Percentiles rank a stretch among this genome's conserved stretches.
phyloP scores from a whole-genome alignment of 2,329 filamentous ascomycete species.

The Claviceps sorghi region DNA sequence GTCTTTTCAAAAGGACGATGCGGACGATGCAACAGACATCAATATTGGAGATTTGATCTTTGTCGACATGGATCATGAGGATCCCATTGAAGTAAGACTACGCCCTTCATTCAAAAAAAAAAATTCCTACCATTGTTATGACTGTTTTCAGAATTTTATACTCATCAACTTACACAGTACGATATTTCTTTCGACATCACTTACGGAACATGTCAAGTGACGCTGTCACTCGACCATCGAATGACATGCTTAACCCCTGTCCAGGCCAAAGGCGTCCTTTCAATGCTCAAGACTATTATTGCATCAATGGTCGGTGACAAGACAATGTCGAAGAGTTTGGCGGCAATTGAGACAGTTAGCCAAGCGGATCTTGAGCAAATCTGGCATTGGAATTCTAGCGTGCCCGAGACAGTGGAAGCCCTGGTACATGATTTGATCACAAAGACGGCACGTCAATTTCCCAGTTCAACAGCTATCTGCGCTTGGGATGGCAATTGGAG shows the following conservation, averaged over 20 bases:
- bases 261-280: constrained; percentile 1
- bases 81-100: constrained; percentile 2
- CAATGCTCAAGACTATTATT: not conserved
- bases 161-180: not conserved
- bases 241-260: not conserved
- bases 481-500: constrained; percentile 26
- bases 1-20: constrained; percentile 14
- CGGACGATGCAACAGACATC: not conserved
- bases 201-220: constrained; percentile 1
- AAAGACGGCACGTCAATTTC: constrained; percentile 4
- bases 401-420: constrained; percentile 5
- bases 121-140: not conserved
- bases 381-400: constrained; percentile 9
- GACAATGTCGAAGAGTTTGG: not conserved
- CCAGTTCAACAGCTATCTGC: constrained; percentile 8
- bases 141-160: not conserved
- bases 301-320: not conserved
- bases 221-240: not conserved
- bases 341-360: not conserved
- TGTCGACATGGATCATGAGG: constrained; percentile 1
- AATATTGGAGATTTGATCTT: not conserved
- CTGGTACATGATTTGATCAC: constrained; percentile 12
- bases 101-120: not conserved
- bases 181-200: not conserved
- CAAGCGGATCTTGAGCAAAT: constrained; percentile 2